Percentiles rank a stretch among this genome's conserved stretches.
phyloP scores from a whole-genome alignment of 345 rosid species.

The Arabidopsis thaliana region DNA sequence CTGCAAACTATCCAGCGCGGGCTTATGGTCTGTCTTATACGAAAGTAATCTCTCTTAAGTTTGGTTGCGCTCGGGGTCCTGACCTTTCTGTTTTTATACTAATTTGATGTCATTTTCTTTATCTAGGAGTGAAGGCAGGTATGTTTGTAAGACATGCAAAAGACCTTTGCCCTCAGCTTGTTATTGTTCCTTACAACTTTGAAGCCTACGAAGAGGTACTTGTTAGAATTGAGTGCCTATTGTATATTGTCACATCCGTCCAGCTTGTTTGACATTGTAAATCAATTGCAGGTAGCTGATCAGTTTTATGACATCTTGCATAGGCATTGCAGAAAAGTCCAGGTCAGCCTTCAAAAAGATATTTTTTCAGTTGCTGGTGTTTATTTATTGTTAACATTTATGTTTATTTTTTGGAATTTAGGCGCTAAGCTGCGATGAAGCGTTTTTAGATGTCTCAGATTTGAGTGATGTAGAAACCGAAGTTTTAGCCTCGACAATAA shows the following conservation, averaged over 20 bases:
- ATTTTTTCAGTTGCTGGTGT: conserved; percentile 5
- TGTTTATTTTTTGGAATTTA: conserved; percentile 41
- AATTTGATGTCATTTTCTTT: conserved; percentile 18
- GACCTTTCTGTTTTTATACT: conserved; percentile 27
- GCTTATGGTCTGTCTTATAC: conserved; percentile 67
- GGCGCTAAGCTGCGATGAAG: conserved; percentile 99
- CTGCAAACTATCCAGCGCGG: conserved; percentile 96
- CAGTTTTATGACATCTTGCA: conserved; percentile 84
- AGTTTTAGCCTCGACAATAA: conserved; percentile 65
- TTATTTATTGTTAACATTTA: conserved; percentile 17
- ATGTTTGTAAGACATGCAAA: conserved; percentile 95
- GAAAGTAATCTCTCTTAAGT: conserved; percentile 37
- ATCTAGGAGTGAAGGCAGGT: conserved; percentile 82
- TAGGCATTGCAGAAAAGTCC: conserved; percentile 81
- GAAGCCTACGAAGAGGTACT: conserved; percentile 85
- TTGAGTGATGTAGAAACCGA: conserved; percentile 61
- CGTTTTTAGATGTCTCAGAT: conserved; percentile 77
- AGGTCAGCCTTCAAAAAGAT: conserved; percentile 52
- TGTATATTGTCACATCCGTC: not conserved
- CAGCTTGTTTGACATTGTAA: conserved; percentile 31
- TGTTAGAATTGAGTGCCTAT: conserved; percentile 24
- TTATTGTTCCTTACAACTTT: conserved; percentile 88
- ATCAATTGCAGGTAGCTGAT: conserved; percentile 84
- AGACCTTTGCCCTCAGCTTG: conserved; percentile 82
- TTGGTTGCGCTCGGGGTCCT: conserved; percentile 15